A percentile compares a stretch with the other conserved stretches of the same genome.
phyloP scores from a whole-genome alignment of 2,329 filamentous ascomycete species.

The Phialophora chinensis region DNA sequence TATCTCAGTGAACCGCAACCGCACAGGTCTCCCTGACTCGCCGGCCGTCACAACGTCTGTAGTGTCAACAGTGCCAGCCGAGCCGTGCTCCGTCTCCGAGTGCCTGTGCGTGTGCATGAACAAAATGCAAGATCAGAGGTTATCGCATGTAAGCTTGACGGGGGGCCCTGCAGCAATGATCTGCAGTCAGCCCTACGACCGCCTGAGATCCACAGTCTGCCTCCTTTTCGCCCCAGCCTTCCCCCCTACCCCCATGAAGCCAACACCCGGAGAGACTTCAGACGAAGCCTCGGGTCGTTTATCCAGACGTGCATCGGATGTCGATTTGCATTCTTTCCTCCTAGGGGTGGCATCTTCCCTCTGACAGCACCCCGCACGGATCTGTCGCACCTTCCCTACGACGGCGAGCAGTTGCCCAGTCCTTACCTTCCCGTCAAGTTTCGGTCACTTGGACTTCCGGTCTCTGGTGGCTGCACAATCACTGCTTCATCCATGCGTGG shows the following conservation, averaged over 20 bases:
- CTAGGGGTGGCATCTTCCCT: not conserved
- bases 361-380: not conserved
- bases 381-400: conserved; percentile 1
- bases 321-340: conserved; percentile 2
- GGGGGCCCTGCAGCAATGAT: conserved; percentile 29
- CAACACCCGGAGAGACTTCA: not conserved
- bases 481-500: not conserved
- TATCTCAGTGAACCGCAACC: not conserved
- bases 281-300: not conserved
- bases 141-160: conserved; percentile 25
- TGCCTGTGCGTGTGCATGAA: conserved; percentile 20
- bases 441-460: not conserved
- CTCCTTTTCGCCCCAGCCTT: conserved; percentile 29
- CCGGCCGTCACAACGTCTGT: not conserved
- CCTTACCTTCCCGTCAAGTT: not conserved
- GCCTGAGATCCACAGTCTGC: conserved; percentile 22
- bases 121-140: conserved; percentile 23
- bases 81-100: not conserved
- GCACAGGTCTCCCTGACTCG: not conserved
- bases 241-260: not conserved
- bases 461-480: not conserved
- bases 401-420: not conserved
- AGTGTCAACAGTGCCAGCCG: not conserved
- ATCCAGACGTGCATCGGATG: not conserved
- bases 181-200: conserved; percentile 26